Evolutionary conservation across 176 grass and related monocot species (phyloP), one percentile per base, ranked within the genome.

Genomic region (Aegilops speltoides): DNA sequence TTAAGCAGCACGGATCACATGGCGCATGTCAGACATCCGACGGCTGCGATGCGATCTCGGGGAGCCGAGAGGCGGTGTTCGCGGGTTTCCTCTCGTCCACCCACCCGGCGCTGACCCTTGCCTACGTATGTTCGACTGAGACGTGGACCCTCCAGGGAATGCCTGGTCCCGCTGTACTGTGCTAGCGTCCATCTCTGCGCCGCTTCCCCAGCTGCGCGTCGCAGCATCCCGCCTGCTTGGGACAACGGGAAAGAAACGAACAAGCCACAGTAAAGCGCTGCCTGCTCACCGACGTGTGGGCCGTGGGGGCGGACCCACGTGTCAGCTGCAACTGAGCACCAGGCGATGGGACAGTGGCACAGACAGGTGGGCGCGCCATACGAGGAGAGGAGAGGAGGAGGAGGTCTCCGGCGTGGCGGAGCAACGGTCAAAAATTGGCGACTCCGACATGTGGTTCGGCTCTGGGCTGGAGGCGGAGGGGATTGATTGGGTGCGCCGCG

Each of bases 401-500:
- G 66, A 7, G 59, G 38, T 43, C 48, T 17, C 28, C 50, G 28
- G 73, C 74, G 69, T 92, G 90, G 74, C 77, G 40, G 2, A 3
- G 85, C 45, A 95, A 92, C 88, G 93, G 90, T 88, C 93, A 95
- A 86, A 86, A 86, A 87, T 88, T 84, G 15, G 62, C 78, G 38
- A 38, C 24, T 46, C 71, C 13, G 17, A 14, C 54, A 54, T 28
- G 76, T 80, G 74, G 81, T 0, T 76, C 52, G 40, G 10, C 3
- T 57, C 60, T 24, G 68, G 29, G 54, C 17, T 57, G 54, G 19
- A 59, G 54, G 7, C 54, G 54, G 54, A 11, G 20, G 40, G 65
- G 38, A 37, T 24, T 63, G 38, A 71, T 24, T 79, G 50, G 80
- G 8, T 36, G 79, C 63, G 43, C 64, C 41, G 57, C 17, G 68